Evolutionary conservation across 2,329 filamentous ascomycete genomes (phyloP), one percentile per base, ranked within the genome.

Genomic region (Diaporthe ampelina): DNA sequence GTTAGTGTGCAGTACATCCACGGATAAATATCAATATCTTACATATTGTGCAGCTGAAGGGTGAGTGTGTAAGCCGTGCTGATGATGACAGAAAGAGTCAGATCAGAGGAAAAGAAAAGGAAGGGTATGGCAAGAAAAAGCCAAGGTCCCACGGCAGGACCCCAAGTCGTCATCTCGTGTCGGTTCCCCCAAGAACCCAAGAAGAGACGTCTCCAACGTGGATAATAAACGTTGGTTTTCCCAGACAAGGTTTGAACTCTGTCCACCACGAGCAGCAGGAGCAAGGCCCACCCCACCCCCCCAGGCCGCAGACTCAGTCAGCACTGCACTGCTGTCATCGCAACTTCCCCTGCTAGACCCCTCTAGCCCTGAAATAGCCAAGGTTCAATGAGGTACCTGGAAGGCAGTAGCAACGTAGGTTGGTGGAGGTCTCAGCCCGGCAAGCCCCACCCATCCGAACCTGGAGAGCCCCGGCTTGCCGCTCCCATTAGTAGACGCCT

Each of bases 401-500:
- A 63, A 48, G 59, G 59, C 29, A 63, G 59, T 63, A 29, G 26
- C 21, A 63, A 63, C 59, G 59, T 63, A 63, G 40, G 59, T 10
- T 68, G 48, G 63, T 54, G 63, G 63, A 70, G 67, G 52, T 70
- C 67, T 58, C 54, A 70, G 52, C 67, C 67, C 67, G 67, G 37
- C 52, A 73, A 70, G 61, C 50, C 48, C 58, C 61, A 67, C 29
- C 48, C 71, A 73, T 57, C 69, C 69, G 56, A 59, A 29, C 69
- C 69, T 48, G 56, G 56, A 57, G 26, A 37, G 40, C 21, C 63
- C 54, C 54, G 68, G 68, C 69, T 71, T 63, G 32, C 57, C 57
- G 67, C 50, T 68, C 63, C 48, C 63, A 68, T 68, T 68, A 68
- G 63, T 68, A 68, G 63, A 68, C 52, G 67, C 54, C 67, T 63